Conservation (phyloP, 1,284 basidiomycete species). For the Ustilago shanxiensis region DNA sequence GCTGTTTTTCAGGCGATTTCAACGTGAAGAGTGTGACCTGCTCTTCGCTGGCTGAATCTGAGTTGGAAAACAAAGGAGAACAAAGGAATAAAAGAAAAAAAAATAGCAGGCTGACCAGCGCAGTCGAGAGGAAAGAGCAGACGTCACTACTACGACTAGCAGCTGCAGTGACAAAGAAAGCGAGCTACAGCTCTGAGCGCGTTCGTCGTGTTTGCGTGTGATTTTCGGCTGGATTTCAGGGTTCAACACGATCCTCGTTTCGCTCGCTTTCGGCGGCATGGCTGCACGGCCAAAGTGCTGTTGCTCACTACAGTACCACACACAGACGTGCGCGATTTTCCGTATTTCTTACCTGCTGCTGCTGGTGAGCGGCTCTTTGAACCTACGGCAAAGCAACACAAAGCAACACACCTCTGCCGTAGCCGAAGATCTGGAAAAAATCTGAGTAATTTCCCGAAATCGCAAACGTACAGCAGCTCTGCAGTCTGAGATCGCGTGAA, state of each 20-base stretch:
- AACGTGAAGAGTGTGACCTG: too few relatives aligned
- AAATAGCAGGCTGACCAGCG: neutral
- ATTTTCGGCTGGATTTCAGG: constrained; percentile 2
- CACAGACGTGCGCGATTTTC: neutral
- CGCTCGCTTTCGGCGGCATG: neutral
- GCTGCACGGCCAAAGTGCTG: neutral
- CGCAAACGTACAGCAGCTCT: neutral
- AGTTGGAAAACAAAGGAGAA: neutral
- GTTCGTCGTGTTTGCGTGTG: neutral
- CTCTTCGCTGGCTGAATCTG: too few relatives aligned
- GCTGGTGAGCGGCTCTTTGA: neutral
- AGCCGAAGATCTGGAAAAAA: neutral
- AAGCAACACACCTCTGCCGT: neutral
- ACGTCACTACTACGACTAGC: too few relatives aligned
- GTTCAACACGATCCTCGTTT: neutral
- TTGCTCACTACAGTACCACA: neutral
- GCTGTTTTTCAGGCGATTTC: too few relatives aligned
- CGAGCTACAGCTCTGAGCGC: too few relatives aligned
- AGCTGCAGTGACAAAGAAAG: too few relatives aligned
- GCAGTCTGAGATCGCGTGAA: neutral
- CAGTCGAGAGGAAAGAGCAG: neutral
- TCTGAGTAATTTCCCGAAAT: neutral
- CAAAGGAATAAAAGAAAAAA: neutral
- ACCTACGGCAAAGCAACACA: neutral
- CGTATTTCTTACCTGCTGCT: neutral